Evolutionary conservation across 2,329 filamentous ascomycete genomes (phyloP).

Genomic region (Rhynchosporium graminicola): DNA sequence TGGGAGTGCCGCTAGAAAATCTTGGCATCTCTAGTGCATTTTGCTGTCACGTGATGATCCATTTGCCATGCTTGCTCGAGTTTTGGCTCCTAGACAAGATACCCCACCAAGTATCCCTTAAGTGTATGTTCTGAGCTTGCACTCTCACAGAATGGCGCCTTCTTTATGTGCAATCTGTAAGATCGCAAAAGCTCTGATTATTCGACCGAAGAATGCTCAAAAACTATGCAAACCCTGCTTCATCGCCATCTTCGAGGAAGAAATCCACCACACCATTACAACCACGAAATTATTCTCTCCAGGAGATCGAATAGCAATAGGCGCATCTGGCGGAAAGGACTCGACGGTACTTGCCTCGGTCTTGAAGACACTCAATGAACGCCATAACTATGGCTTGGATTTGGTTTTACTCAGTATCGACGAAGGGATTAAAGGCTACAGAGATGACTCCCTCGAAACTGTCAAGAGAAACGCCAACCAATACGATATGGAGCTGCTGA

Average conservation of each 20-base stretch:
- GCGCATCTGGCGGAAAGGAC: constrained; percentile 95
- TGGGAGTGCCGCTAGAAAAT: constrained; percentile 14
- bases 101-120: constrained; percentile 3
- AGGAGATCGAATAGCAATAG: constrained; percentile 89
- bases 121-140: neutral
- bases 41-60: constrained; percentile 1
- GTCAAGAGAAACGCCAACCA: constrained; percentile 91
- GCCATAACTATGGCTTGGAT: constrained; percentile 82
- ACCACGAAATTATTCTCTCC: constrained; percentile 77
- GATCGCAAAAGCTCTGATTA: constrained; percentile 78
- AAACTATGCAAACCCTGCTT: constrained; percentile 93
- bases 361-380: constrained; percentile 89
- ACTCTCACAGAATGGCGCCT: constrained; percentile 60
- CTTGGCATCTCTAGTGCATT: constrained; percentile 10
- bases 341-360: constrained; percentile 95
- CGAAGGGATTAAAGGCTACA: constrained; percentile 95
- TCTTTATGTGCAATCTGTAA: constrained; percentile 75
- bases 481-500: constrained; percentile 88
- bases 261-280: constrained; percentile 90
- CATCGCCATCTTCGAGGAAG: constrained; percentile 81
- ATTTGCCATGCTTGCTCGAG: constrained; percentile 19
- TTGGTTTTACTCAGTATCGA: constrained; percentile 89
- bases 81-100: no score
- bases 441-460: constrained; percentile 93
- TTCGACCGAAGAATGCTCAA: constrained; percentile 90